A percentile compares a stretch with the other conserved stretches of the same genome.
phyloP scores from a whole-genome alignment of 2,329 filamentous ascomycete genomes.

The Tolypocladium paradoxum region DNA sequence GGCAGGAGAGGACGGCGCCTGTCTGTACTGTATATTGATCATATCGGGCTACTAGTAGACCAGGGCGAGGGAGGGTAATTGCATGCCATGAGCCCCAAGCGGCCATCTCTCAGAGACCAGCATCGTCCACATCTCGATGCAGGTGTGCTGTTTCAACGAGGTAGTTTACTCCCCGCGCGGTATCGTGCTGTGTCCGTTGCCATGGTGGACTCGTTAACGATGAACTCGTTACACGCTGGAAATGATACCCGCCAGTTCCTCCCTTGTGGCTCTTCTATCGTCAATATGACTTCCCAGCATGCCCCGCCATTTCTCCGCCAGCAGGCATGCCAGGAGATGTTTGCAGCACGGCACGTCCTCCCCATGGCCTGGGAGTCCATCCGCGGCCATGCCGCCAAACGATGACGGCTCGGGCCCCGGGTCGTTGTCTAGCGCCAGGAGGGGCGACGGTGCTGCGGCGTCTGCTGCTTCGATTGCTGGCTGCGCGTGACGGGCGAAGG shows the following conservation, averaged over 20 bases:
- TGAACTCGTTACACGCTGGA: slow-evolving; percentile 22
- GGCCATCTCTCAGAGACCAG: background rate
- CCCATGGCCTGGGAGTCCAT: slow-evolving; percentile 16
- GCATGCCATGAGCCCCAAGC: background rate
- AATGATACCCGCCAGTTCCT: slow-evolving; percentile 65
- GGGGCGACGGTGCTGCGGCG: background rate
- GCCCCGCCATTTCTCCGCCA: slow-evolving; percentile 54
- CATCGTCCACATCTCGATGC: background rate
- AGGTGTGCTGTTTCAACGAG: background rate
- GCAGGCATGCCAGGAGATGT: slow-evolving; percentile 74
- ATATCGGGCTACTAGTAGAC: background rate
- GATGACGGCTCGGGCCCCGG: background rate
- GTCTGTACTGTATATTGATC: slow-evolving; percentile 4
- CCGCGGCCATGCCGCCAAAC: slow-evolving; percentile 41
- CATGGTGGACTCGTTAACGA: background rate
- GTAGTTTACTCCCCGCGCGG: background rate
- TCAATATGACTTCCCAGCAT: slow-evolving; percentile 48
- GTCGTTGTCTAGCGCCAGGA: background rate
- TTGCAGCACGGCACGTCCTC: slow-evolving; percentile 59
- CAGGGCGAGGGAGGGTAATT: background rate
- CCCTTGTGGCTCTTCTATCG: slow-evolving; percentile 41
- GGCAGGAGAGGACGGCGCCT: background rate
- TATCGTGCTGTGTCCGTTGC: background rate
- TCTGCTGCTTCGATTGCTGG: background rate
- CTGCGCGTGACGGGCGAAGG: slow-evolving; percentile 33